phyloP scores from a whole-genome alignment of 768 basidiomycete species.

The Baorangia bicolor region DNA sequence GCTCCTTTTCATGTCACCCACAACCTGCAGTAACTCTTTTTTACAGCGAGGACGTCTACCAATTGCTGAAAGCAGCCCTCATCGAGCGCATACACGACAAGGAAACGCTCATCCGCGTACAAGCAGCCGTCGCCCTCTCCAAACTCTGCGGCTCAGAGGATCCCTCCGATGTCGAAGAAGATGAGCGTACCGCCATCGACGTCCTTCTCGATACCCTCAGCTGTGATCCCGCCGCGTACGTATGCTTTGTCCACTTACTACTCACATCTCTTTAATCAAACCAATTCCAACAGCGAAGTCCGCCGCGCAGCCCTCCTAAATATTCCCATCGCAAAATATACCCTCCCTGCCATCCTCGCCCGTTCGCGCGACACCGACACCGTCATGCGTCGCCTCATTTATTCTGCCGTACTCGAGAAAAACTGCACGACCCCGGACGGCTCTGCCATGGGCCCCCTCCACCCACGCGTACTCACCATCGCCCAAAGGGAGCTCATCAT shows the following conservation, averaged over 20 bases:
- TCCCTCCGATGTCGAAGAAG: constrained; percentile 50
- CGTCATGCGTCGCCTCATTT: constrained; percentile 71
- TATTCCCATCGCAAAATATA: constrained; percentile 54
- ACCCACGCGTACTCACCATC: constrained; percentile 66
- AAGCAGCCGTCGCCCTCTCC: constrained; percentile 77
- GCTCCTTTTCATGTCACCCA: constrained; percentile 20
- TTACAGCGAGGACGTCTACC: constrained; percentile 74
- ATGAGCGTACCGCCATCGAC: constrained; percentile 46
- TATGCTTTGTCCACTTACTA: constrained; percentile 2
- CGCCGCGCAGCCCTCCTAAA: constrained; percentile 77
- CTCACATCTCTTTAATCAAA: neutral
- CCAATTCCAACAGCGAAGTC: constrained; percentile 64
- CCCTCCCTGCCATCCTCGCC: constrained; percentile 65
- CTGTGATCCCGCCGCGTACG: constrained; percentile 77
- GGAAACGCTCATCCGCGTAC: constrained; percentile 72
- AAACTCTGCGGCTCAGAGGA: constrained; percentile 76
- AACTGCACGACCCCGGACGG: constrained; percentile 32
- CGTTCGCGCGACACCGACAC: constrained; percentile 81
- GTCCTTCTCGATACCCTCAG: constrained; percentile 66
- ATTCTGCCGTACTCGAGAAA: constrained; percentile 54
- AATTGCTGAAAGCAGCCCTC: constrained; percentile 55
- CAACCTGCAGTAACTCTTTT: neutral
- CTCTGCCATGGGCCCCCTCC: constrained; percentile 50
- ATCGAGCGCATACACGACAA: constrained; percentile 78
- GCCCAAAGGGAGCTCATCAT: constrained; percentile 77